phyloP scores from a whole-genome alignment of 108 stramenopile species.

The Nitzschia putrida region DNA sequence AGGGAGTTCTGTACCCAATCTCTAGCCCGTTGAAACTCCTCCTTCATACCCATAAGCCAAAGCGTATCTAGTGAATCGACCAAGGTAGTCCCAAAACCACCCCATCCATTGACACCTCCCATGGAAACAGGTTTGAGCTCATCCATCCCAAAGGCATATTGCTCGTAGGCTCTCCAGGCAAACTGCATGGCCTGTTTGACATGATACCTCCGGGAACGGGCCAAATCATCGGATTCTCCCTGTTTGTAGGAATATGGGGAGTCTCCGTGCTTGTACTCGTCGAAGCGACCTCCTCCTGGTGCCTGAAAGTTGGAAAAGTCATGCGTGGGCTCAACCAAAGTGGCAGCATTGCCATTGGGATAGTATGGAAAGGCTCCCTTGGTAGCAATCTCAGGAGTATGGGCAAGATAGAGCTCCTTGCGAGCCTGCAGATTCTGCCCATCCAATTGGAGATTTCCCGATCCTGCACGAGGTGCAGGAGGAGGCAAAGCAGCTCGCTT shows the following conservation, averaged over 20 bases:
- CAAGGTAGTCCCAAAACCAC: slow-evolving; percentile 90
- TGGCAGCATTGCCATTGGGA: not conserved
- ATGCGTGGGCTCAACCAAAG: slow-evolving; percentile 30
- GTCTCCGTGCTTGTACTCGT: slow-evolving; percentile 56
- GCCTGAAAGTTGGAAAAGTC: slow-evolving; percentile 43
- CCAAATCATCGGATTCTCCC: slow-evolving; percentile 58
- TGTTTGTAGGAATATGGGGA: slow-evolving; percentile 31
- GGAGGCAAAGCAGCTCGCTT: not conserved
- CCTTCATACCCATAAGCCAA: slow-evolving; percentile 94
- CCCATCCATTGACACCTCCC: slow-evolving; percentile 64
- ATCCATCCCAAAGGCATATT: slow-evolving; percentile 83
- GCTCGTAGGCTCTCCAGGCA: slow-evolving; percentile 70
- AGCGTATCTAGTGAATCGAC: slow-evolving; percentile 96
- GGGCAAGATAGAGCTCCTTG: slow-evolving; percentile 14
- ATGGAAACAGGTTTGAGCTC: slow-evolving; percentile 67
- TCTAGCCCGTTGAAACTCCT: slow-evolving; percentile 87
- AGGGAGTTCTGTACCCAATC: slow-evolving; percentile 86
- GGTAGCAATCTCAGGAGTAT: slow-evolving; percentile 12
- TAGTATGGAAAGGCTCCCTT: slow-evolving; percentile 40
- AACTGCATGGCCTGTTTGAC: slow-evolving; percentile 75
- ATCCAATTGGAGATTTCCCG: not conserved
- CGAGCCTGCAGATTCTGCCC: not conserved
- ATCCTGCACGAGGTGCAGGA: not conserved
- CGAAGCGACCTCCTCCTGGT: slow-evolving; percentile 57
- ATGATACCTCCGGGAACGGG: slow-evolving; percentile 63